phyloP scores from a whole-genome alignment of 768 basidiomycete species.

The Sutorius australiensis region DNA sequence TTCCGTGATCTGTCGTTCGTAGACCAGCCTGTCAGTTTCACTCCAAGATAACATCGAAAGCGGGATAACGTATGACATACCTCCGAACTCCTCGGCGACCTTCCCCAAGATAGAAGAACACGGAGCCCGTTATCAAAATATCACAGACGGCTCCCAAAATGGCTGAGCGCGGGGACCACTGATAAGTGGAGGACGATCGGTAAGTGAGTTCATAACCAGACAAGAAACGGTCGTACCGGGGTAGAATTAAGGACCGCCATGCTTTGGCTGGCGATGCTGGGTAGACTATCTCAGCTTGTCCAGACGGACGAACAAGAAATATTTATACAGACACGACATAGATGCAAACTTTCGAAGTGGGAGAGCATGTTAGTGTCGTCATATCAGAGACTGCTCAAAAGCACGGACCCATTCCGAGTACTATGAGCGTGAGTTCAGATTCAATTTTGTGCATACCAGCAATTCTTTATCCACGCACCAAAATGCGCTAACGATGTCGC shows the following conservation, averaged over 20 bases:
- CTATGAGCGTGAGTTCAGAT: not conserved
- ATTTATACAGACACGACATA: not conserved
- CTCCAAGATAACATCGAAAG: not conserved
- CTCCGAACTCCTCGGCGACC: constrained; percentile 6
- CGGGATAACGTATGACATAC: not conserved
- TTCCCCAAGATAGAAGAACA: constrained; percentile 21
- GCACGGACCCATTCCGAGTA: constrained; percentile 5
- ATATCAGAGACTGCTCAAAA: not conserved
- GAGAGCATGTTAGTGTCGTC: not conserved
- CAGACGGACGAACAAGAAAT: too few relatives aligned
- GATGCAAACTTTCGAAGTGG: not conserved
- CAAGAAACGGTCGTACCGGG: too few relatives aligned
- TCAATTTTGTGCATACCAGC: not conserved
- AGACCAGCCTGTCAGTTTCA: not conserved
- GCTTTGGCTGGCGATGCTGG: not conserved
- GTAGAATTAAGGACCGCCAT: not conserved
- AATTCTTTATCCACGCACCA: not conserved
- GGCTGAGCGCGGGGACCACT: constrained; percentile 30
- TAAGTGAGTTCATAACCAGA: too few relatives aligned
- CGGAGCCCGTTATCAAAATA: constrained; percentile 17
- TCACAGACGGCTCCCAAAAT: constrained; percentile 10
- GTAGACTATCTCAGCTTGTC: not conserved
- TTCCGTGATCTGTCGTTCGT: constrained; percentile 3
- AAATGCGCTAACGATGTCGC: constrained; percentile 5
- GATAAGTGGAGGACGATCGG: not conserved